These are phyloP conservation scores for Buxus sempervirens DNA, from an alignment of 164 flowering plant species.

Conservation along the genomic window DNA sequence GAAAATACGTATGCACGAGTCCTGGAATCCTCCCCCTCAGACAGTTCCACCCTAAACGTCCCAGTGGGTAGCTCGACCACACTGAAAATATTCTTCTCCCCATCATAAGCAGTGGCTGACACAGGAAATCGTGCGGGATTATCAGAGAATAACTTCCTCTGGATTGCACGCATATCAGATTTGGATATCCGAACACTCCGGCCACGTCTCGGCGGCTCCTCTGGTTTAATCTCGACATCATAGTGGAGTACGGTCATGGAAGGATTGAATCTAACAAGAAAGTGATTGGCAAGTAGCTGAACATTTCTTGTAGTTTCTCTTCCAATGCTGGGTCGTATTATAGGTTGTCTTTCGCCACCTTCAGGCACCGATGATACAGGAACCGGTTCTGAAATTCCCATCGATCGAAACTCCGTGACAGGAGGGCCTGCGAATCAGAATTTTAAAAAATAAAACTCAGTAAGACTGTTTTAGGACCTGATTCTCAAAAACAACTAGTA, in stretches of 20 bases:
- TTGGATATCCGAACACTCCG: constrained; percentile 34
- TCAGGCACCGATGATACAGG: neutral
- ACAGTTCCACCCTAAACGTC: constrained; percentile 31
- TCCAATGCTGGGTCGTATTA: constrained; percentile 51
- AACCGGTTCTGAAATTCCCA: neutral
- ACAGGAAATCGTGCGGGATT: constrained; percentile 22
- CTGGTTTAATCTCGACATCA: constrained; percentile 37
- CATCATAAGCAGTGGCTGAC: constrained; percentile 52
- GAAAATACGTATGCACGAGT: constrained; percentile 25
- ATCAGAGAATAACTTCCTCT: constrained; percentile 32
- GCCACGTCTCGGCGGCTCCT: constrained; percentile 16
- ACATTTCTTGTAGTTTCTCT: constrained; percentile 15
- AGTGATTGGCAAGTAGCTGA: constrained; percentile 47
- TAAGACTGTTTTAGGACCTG: no score
- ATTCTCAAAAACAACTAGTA: no score
- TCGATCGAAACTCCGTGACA: neutral
- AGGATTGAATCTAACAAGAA: constrained; percentile 33
- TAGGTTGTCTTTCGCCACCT: constrained; percentile 13
- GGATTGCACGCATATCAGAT: constrained; percentile 21
- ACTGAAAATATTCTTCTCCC: constrained; percentile 63
- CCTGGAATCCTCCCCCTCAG: constrained; percentile 34
- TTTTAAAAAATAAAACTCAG: no score
- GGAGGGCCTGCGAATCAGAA: constrained; percentile 9
- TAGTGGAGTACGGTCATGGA: constrained; percentile 34
- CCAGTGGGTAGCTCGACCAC: constrained; percentile 47